Conservation (phyloP, 2,329 filamentous ascomycete genomes). For the Didymella glomerata region DNA sequence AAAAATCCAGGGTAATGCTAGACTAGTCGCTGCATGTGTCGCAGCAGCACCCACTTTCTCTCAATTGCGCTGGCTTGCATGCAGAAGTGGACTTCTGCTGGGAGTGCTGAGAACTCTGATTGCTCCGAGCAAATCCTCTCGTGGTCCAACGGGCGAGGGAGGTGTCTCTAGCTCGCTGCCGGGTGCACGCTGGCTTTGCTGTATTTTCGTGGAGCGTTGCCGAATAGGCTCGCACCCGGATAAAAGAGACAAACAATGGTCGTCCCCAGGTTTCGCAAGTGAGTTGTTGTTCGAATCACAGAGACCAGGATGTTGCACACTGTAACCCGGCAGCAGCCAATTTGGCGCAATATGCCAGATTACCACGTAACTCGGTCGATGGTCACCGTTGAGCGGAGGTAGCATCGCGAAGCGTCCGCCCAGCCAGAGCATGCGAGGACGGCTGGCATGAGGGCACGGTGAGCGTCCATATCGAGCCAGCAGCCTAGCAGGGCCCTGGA, state of each 20-base stretch:
- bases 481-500: conserved; percentile 13
- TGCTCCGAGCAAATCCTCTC: conserved; percentile 27
- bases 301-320: conserved; percentile 40
- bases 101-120: conserved; percentile 23
- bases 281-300: conserved; percentile 29
- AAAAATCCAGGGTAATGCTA: conserved; percentile 31
- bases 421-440: conserved; percentile 32
- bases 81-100: conserved; percentile 30
- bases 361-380: conserved; percentile 42
- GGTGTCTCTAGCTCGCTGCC: conserved; percentile 22
- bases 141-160: conserved; percentile 31
- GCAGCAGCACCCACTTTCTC: conserved; percentile 32
- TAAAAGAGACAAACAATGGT: conserved; percentile 47
- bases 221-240: conserved; percentile 44
- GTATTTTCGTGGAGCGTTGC: conserved; percentile 43
- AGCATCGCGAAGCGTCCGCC: conserved; percentile 31
- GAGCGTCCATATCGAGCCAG: conserved; percentile 27
- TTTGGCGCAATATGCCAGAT: conserved; percentile 48
- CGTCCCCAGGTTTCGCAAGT: conserved; percentile 42
- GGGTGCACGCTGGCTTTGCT: conserved; percentile 25
- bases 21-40: conserved; percentile 33
- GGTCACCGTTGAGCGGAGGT: conserved; percentile 32
- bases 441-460: conserved; percentile 27
- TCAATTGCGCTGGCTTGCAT: conserved; percentile 31
- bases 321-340: conserved; percentile 33